Evolutionary conservation across 192 early-diverging fungal species (phyloP), one percentile per base, ranked within the genome.

Genomic region (Coemansia sp.): DNA sequence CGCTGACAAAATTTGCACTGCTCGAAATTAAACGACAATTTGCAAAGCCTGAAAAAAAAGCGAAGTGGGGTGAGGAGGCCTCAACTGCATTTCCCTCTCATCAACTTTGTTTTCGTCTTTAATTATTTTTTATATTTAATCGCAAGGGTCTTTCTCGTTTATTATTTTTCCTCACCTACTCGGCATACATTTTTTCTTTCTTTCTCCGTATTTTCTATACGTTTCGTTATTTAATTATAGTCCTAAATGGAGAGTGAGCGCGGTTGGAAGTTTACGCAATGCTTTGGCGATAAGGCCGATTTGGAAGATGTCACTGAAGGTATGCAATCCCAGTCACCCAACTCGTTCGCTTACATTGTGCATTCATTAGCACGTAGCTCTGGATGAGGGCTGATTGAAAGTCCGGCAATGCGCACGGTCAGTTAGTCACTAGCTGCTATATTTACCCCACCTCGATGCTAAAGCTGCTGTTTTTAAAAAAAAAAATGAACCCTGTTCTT

Each of bases 231-330:
- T 55, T 68, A 49, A 60, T 68, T 68, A 35, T 55, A 58, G 40
- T 53, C 38, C 69, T 26, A 67, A 61, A 84, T 84, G 81, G 81
- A 84, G 68, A 77, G 76, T 66, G 76, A 84, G 74, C 76, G 74
- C 63, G 86, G 83, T 38, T 94, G 93, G 93, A 93, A 95, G 77
- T 99, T 99, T 80, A 95, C 96, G 43, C 97, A 99, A 86, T 99
- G 97, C 85, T 99, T 99, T 86, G 97, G 97, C 62, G 97, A 99
- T 86, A 99, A 99, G 82, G 94, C 94, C 53, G 97, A 99, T 64
- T 90, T 95, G 60, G 97, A 99, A 65, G 97, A 99, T 79, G 93
- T 99, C 62, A 98, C 96, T 52, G 97, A 99, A 92, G 97, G 97
- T 97, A 93, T 38, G 33, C 44, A 40, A n/a, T 46, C 32, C 49